Evolutionary conservation across 495 filamentous ascomycete species (phyloP).

Genomic region (Saxophila tyrrhenica): DNA sequence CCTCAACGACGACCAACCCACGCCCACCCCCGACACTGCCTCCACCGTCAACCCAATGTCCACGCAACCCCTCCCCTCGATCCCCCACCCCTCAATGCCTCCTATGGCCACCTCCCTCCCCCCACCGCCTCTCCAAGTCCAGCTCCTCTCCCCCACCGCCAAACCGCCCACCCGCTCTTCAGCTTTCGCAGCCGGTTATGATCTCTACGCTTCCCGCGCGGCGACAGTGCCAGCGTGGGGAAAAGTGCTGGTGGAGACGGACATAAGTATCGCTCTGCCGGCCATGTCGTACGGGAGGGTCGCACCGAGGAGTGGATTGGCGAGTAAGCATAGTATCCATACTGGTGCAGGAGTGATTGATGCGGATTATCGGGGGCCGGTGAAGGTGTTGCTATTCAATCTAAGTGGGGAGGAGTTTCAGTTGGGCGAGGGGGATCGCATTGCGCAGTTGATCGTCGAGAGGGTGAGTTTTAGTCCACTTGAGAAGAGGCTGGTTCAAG

Average conservation of each 20-base stretch:
- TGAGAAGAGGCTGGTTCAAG: background rate
- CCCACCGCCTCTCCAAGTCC: constrained; percentile 59
- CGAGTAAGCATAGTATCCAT: constrained; percentile 87
- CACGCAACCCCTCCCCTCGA: constrained; percentile 18
- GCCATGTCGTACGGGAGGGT: constrained; percentile 87
- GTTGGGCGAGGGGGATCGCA: constrained; percentile 72
- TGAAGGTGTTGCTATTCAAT: constrained; percentile 93
- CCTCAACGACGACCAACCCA: constrained; percentile 17
- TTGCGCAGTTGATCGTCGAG: constrained; percentile 90
- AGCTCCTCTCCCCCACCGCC: constrained; percentile 67
- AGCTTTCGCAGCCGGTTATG: constrained; percentile 84
- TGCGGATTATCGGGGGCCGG: constrained; percentile 87
- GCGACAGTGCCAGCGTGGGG: constrained; percentile 69
- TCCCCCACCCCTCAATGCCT: constrained; percentile 9
- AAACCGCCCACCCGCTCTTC: constrained; percentile 76
- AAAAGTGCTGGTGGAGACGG: constrained; percentile 79
- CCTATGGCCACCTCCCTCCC: constrained; percentile 17
- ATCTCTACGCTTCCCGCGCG: constrained; percentile 67
- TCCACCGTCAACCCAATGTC: constrained; percentile 4
- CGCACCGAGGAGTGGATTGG: constrained; percentile 84
- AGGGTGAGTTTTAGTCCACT: constrained; percentile 33
- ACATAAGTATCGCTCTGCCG: constrained; percentile 77
- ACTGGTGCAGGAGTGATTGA: constrained; percentile 93
- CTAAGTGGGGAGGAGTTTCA: constrained; percentile 71
- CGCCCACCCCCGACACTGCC: constrained; percentile 11